Base-by-base conservation (phyloP, 345 rosid species). In the Eucalyptus urophylla region DNA sequence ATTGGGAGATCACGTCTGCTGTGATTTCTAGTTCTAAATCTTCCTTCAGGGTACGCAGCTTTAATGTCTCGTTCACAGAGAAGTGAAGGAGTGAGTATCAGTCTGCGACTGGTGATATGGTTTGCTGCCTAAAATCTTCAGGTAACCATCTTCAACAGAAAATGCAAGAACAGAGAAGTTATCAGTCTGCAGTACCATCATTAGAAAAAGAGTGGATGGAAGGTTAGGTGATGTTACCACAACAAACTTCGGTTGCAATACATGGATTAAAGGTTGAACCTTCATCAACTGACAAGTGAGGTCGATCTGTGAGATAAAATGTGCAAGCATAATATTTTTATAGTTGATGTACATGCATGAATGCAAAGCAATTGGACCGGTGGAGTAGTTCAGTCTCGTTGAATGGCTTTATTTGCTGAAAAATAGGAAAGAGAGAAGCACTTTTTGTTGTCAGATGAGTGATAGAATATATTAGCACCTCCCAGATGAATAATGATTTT, bases 381-480 rank as follows among this genome's bases (percentile, higher is more conserved):
- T 33, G 60, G 14, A 80, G 56, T 14, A 81, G 22, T n/a, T 81
- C 56, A 49, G 29, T 62, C 49, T 25, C 2, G 81, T 33, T 76
- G 83, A 76, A 76, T 21, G 47, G 83, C 6, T 76, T 3, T 37
- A 76, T 21, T 43, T 0, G 27, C 47, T 37, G 47, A 37, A 37
- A 40, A 76, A 11, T 76, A 45, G 11, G 76, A 22, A 49, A 31
- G 17, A 22, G 81, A 58, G 65, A 40, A 69, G 60, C 27, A 97
- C 98, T 98, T 95, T 95, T 90, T 92, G 98, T 91, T 98, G 99
- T 88, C 94, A 96, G 87, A 95, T 95, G 97, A 91, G 97, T 95
- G 93, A 40, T 22, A 86, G 50, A 89, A 62, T 12, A 47, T 53
- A 76, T 53, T 33, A 85, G 92, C 88, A 97, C 98, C 99, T 96